Conservation (phyloP, 2,329 filamentous ascomycete species). For the Ramularia endophylla region DNA sequence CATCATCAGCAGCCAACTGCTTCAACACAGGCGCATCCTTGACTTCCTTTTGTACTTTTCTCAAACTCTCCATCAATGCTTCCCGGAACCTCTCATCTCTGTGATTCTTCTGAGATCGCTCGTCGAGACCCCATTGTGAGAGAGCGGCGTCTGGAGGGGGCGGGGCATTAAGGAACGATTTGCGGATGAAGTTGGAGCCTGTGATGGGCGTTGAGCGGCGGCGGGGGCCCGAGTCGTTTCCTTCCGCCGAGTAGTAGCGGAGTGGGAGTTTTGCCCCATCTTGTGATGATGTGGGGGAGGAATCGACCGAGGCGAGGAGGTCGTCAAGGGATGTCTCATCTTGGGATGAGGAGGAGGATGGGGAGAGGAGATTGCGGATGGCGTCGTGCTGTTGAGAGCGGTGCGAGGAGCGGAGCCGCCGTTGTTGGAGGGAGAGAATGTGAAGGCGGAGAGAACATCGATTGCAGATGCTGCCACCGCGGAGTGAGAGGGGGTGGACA, state of each 20-base stretch:
- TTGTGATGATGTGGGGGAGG: no score
- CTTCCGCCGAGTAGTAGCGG: no score
- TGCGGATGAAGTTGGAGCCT: constrained; percentile 1
- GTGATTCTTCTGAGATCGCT: neutral
- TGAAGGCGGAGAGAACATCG: constrained; percentile 35
- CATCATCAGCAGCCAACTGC: constrained; percentile 22
- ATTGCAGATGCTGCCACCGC: constrained; percentile 29
- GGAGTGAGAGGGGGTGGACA: constrained; percentile 1
- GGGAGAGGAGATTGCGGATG: no score
- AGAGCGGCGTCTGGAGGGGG: neutral
- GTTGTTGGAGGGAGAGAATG: constrained; percentile 24
- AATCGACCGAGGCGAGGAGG: no score
- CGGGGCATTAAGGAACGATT: neutral
- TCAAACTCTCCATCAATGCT: constrained; percentile 20
- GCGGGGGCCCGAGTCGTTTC: no score
- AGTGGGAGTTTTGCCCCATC: no score
- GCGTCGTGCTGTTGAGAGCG: neutral
- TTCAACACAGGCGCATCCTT: constrained; percentile 28
- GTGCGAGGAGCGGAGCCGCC: constrained; percentile 20
- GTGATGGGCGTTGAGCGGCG: no score
- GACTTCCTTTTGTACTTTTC: constrained; percentile 23
- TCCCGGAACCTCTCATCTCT: constrained; percentile 14
- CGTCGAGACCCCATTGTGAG: constrained; percentile 7
- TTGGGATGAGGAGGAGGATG: no score
- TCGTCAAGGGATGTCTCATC: no score